Percentiles rank a stretch among this genome's conserved stretches.
Evolutionary conservation across 2,329 filamentous ascomycete species (phyloP).

Genomic region (Aspergillus hiratsukae): DNA sequence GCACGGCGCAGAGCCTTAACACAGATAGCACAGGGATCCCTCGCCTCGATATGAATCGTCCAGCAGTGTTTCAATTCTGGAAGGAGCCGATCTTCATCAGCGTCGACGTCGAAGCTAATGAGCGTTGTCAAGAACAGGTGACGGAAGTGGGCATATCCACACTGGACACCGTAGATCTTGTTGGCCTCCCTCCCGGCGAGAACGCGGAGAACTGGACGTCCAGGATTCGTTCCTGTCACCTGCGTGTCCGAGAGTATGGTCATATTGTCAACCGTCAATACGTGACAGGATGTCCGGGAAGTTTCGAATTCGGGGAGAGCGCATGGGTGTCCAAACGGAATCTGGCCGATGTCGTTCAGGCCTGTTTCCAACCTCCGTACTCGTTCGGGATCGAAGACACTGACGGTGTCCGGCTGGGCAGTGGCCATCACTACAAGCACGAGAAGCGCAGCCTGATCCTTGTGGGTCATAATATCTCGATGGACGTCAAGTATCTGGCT

Average conservation of each 20-base stretch:
- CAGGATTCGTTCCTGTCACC: conserved; percentile 66
- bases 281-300: conserved; percentile 67
- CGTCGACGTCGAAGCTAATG: conserved; percentile 79
- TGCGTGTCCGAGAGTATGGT: conserved; percentile 67
- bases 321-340: conserved; percentile 50
- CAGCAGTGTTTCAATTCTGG: conserved; percentile 47
- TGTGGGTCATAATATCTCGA: conserved; percentile 68
- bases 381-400: conserved; percentile 25
- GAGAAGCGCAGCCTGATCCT: conserved; percentile 61
- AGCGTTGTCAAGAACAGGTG: conserved; percentile 60
- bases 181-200: conserved; percentile 54
- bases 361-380: conserved; percentile 56
- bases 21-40: conserved; percentile 3
- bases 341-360: conserved; percentile 45
- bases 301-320: conserved; percentile 66
- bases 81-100: conserved; percentile 65
- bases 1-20: conserved; percentile 5
- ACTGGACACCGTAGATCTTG: conserved; percentile 65
- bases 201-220: conserved; percentile 63
- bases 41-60: conserved; percentile 43
- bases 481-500: conserved; percentile 66
- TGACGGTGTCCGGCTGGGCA: not conserved
- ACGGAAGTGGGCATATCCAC: conserved; percentile 84
- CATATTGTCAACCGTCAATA: conserved; percentile 64
- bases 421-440: conserved; percentile 7